Percentiles rank a stretch among this genome's conserved stretches.
Conservation (phyloP, 345 rosid genomes). For the Moricandia arvensis region DNA sequence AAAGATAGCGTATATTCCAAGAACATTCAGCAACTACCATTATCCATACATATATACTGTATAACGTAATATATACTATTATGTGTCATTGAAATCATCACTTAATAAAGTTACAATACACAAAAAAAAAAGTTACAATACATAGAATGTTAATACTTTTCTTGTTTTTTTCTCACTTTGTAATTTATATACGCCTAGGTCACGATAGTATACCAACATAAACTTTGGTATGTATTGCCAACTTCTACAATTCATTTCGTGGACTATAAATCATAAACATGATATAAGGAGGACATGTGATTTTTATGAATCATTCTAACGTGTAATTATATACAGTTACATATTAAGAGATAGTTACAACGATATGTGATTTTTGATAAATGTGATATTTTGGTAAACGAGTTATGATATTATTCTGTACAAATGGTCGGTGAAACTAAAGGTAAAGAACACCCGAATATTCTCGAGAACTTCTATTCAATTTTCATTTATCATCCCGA, state of each 20-base stretch:
- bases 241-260: neutral
- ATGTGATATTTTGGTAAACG: constrained; percentile 18
- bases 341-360: neutral
- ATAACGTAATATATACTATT: neutral
- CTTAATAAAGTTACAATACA: neutral
- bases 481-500: neutral
- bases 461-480: constrained; percentile 29
- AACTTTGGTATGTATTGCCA: neutral
- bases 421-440: constrained; percentile 27
- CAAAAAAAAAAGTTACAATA: too few relatives aligned
- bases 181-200: neutral
- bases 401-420: neutral
- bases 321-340: neutral
- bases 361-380: neutral
- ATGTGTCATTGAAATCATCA: neutral
- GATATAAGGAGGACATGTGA: neutral
- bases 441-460: constrained; percentile 13
- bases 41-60: neutral
- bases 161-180: neutral
- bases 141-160: neutral
- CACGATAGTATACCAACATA: neutral
- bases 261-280: neutral
- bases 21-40: constrained; percentile 6
- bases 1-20: constrained; percentile 12
- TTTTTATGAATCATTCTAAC: neutral